These are phyloP conservation scores for Rhodomyrtus psidioides DNA, from an alignment of 441 rosid species.

Conservation along the genomic window DNA sequence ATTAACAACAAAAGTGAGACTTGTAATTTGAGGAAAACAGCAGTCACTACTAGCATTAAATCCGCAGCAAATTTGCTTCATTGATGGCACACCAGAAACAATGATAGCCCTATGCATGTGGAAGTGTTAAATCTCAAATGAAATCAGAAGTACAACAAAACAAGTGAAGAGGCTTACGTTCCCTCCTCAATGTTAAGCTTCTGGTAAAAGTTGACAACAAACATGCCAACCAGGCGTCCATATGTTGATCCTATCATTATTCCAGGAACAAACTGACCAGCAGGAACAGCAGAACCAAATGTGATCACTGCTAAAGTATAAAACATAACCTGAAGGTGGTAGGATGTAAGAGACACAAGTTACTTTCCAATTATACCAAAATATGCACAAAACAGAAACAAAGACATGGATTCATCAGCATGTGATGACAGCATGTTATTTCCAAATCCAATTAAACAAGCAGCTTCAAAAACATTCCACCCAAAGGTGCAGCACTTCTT, in stretches of 20 bases:
- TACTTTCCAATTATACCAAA: not conserved
- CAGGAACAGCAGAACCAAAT: slow-evolving; percentile 97
- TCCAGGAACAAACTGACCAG: slow-evolving; percentile 99
- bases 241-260: slow-evolving; percentile 98
- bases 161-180: slow-evolving; percentile 63
- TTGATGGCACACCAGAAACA: not conserved
- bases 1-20: not conserved
- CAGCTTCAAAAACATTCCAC: not conserved
- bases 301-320: slow-evolving; percentile 91
- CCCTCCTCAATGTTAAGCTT: slow-evolving; percentile 97
- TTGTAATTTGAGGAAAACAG: not conserved
- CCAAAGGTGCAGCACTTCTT: not conserved
- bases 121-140: not conserved
- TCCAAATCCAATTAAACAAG: not conserved
- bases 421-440: not conserved
- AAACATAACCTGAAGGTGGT: slow-evolving; percentile 73
- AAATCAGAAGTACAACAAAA: not conserved
- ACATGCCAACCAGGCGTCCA: slow-evolving; percentile 98
- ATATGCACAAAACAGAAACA: not conserved
- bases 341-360: not conserved
- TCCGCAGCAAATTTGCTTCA: not conserved
- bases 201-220: slow-evolving; percentile 84
- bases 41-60: not conserved
- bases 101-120: not conserved
- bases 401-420: not conserved